A percentile compares a stretch with the other conserved stretches of the same genome.
phyloP scores from a whole-genome alignment of 305 asterid species.

The Rubia tinctorum region DNA sequence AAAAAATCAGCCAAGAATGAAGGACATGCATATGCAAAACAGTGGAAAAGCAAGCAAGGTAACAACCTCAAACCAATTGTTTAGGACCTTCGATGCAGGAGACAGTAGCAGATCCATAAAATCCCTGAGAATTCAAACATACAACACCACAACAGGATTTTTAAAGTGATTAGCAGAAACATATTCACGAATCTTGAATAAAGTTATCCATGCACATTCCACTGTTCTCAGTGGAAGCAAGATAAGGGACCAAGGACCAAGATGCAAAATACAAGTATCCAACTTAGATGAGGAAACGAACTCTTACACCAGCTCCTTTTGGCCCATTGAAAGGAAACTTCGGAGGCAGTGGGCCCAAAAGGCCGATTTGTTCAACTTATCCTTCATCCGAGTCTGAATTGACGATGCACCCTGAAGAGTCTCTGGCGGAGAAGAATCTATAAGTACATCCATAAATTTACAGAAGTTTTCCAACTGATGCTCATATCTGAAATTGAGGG shows the following conservation, averaged over 20 bases:
- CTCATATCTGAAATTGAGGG: slow-evolving; percentile 52
- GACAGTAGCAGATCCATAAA: slow-evolving; percentile 81
- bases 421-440: slow-evolving; percentile 88
- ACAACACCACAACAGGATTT: slow-evolving; percentile 17
- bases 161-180: not conserved
- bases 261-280: slow-evolving; percentile 7
- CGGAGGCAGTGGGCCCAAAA: slow-evolving; percentile 77
- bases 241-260: slow-evolving; percentile 12
- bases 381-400: slow-evolving; percentile 58
- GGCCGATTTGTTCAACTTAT: slow-evolving; percentile 53
- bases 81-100: slow-evolving; percentile 91
- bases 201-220: slow-evolving; percentile 2
- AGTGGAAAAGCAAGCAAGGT: not conserved
- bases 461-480: slow-evolving; percentile 69
- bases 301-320: slow-evolving; percentile 78
- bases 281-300: slow-evolving; percentile 21
- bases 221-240: slow-evolving; percentile 10
- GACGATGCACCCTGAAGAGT: slow-evolving; percentile 45
- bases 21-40: not conserved
- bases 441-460: slow-evolving; percentile 78
- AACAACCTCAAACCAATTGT: slow-evolving; percentile 96
- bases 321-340: slow-evolving; percentile 71
- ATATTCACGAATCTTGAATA: slow-evolving; percentile 10
- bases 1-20: not conserved
- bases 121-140: slow-evolving; percentile 57